Base-by-base conservation (phyloP, 2,329 filamentous ascomycete genomes). In the Penicillium sp. region DNA sequence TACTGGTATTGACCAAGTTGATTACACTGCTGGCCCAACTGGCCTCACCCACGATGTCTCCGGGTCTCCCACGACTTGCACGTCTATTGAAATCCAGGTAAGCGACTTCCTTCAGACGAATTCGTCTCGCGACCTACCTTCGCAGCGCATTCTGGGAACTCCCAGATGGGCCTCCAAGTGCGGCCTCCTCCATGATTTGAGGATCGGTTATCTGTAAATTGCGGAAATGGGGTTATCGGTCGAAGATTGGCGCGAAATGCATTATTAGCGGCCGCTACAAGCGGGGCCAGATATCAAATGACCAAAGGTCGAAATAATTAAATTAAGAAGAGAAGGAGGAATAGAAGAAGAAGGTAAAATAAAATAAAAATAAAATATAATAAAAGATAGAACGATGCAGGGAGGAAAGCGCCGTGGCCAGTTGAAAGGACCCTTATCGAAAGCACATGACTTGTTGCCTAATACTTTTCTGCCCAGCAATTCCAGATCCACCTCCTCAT, bases 1-100 rank as follows among this genome's bases (percentile, higher is more conserved):
- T 57, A 94, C 90, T 99, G 16, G 94, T 99, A 74, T 99, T 99
- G 61, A 97, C 81, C 61, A 99, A 80, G 73, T 99, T 99, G 76
- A 97, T 88, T 62, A 94, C 88, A 71, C 92, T 96, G 77, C 91
- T 96, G 50, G 88, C 74, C 85, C 90, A 96, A 64, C 90, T 89
- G 64, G 94, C 94, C 69, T 92, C 84, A 51, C 94, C 92, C 56
- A 74, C 74, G 39, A 75, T 70, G 47, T 88, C 88, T 53, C 81
- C 83, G 73, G 89, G 85, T 76, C 91, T 91, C 66, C 87, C 83
- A 68, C 85, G 58, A n/a, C 40, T 57, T 57, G 58, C 61, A 59
- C 69, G 68, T 56, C 72, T 74, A 55, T 23, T 40, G 14, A 45
- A 18, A 39, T n/a, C 4, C 4, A 13, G 13, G 14, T 58, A 14